Conservation (phyloP, 225 moss, liverwort and hornwort genomes). For the Pseudisothecium myosuroides region DNA sequence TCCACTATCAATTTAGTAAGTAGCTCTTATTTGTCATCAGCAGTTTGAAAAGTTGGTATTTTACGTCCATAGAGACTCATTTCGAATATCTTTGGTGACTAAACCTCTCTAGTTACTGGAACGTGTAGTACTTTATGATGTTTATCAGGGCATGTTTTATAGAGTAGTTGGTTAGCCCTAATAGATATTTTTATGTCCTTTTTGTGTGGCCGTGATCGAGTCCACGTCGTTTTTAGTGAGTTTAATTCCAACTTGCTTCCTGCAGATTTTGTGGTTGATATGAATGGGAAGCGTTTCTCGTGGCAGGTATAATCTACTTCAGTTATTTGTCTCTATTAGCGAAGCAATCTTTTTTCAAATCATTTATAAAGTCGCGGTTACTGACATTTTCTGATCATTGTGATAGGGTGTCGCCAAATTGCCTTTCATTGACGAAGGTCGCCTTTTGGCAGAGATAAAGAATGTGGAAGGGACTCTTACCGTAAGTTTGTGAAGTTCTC, state of each 20-base stretch:
- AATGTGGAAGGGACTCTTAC: constrained; percentile 77
- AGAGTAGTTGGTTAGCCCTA: neutral
- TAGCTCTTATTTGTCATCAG: neutral
- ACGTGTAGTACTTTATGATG: neutral
- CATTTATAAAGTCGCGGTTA: neutral
- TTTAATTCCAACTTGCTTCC: neutral
- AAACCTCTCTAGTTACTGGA: neutral
- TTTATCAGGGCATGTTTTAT: neutral
- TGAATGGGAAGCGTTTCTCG: constrained; percentile 96
- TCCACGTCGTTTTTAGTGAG: neutral
- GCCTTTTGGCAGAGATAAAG: constrained; percentile 72
- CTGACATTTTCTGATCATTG: constrained; percentile 4
- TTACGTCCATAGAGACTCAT: neutral
- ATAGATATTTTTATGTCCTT: neutral
- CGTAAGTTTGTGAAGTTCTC: constrained; percentile 28
- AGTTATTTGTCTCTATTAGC: neutral
- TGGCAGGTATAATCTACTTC: constrained; percentile 64
- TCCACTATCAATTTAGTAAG: neutral
- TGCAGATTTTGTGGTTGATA: constrained; percentile 96
- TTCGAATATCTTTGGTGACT: neutral
- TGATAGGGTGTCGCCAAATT: constrained; percentile 90
- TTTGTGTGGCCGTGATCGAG: neutral
- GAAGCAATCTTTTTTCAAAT: neutral
- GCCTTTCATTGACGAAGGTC: constrained; percentile 93
- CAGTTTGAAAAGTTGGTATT: neutral